Evolutionary conservation across 1,139 yeast genomes (phyloP).

Genomic region (Kodamaea ohmeri): DNA sequence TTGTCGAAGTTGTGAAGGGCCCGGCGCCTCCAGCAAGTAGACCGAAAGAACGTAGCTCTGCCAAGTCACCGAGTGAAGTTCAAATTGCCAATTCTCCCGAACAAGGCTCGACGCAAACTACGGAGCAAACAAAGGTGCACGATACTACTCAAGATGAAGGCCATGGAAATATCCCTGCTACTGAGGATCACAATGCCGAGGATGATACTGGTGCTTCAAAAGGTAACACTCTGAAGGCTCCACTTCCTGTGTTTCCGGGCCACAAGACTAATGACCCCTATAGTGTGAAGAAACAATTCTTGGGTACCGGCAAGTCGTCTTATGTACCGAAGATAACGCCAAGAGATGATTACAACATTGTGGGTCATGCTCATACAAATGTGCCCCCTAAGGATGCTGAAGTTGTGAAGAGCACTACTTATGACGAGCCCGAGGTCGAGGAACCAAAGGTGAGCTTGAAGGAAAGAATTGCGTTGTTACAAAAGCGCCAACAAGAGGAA

Average conservation of each 20-base stretch:
- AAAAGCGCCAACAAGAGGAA: constrained; percentile 78
- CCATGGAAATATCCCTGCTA: background rate
- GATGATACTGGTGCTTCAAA: background rate
- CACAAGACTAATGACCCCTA: constrained; percentile 41
- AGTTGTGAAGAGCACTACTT: constrained; percentile 23
- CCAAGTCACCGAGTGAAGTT: background rate
- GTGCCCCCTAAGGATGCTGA: constrained; percentile 22
- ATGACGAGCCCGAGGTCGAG: constrained; percentile 32
- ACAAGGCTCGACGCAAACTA: background rate
- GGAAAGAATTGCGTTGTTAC: constrained; percentile 82
- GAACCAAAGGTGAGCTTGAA: constrained; percentile 78
- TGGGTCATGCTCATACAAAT: constrained; percentile 31
- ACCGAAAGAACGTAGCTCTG: constrained; percentile 2
- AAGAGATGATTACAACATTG: constrained; percentile 36
- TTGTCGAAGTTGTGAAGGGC: constrained; percentile 50
- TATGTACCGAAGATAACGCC: constrained; percentile 46
- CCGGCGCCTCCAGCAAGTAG: constrained; percentile 12
- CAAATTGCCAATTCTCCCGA: background rate
- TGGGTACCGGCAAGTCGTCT: constrained; percentile 42
- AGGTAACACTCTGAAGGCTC: constrained; percentile 12
- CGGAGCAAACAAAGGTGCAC: constrained; percentile 9
- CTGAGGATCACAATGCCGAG: background rate
- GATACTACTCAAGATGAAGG: background rate
- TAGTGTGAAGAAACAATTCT: constrained; percentile 42
- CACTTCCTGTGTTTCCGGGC: constrained; percentile 26